Evolutionary conservation across 768 basidiomycete genomes (phyloP).

Genomic region (Termitomyces sp.): DNA sequence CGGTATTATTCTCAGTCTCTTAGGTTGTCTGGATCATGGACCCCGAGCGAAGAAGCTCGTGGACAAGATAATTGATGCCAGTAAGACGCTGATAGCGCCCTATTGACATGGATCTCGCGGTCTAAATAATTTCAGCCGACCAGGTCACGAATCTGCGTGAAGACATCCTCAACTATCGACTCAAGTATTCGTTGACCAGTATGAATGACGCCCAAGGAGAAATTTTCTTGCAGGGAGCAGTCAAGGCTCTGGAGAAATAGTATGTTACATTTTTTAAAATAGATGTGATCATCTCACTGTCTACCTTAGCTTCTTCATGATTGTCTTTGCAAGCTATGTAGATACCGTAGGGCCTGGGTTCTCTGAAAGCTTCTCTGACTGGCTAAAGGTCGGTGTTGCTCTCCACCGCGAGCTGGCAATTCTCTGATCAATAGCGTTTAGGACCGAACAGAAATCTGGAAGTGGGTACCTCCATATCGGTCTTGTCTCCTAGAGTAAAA

Average conservation of each 20-base stretch:
- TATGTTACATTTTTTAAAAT: constrained; percentile 32
- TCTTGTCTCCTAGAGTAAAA: not conserved
- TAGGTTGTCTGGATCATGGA: constrained; percentile 92
- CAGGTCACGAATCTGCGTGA: constrained; percentile 91
- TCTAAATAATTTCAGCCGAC: constrained; percentile 54
- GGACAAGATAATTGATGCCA: constrained; percentile 83
- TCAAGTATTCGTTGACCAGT: constrained; percentile 82
- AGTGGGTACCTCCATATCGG: constrained; percentile 46
- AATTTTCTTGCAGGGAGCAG: constrained; percentile 59
- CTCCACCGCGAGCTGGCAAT: not conserved
- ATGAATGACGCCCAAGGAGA: constrained; percentile 64
- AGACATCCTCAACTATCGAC: constrained; percentile 76
- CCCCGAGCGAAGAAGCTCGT: constrained; percentile 83
- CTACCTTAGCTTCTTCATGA: constrained; percentile 77
- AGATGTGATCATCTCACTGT: not conserved
- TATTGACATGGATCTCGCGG: not conserved
- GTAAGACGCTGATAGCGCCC: constrained; percentile 24
- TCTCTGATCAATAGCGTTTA: constrained; percentile 19
- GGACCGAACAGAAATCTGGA: constrained; percentile 89
- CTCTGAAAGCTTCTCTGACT: constrained; percentile 73
- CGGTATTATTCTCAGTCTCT: constrained; percentile 82
- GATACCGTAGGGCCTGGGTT: constrained; percentile 53
- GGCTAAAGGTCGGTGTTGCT: constrained; percentile 63
- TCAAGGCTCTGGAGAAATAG: constrained; percentile 87
- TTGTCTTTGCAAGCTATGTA: constrained; percentile 90